phyloP scores from a whole-genome alignment of 352 stramenopile genomes.

The Globisporangium recalcitrans region DNA sequence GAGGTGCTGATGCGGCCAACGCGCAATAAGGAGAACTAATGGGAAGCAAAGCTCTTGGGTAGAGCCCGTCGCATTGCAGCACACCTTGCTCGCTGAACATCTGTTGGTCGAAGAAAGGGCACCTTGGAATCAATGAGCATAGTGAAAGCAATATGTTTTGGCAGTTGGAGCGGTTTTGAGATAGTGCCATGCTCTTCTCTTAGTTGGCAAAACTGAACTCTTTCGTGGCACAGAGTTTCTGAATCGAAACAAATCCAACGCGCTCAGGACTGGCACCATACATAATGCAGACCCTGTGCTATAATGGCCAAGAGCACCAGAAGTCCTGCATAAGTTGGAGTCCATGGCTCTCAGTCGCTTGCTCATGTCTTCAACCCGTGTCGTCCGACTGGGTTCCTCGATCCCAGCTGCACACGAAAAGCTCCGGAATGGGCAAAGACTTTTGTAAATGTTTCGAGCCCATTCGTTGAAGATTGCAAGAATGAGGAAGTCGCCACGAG shows the following conservation, averaged over 20 bases:
- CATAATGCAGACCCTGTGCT: too few species aligned
- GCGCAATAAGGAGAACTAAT: background rate
- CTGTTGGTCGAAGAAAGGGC: background rate
- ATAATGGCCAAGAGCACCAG: too few species aligned
- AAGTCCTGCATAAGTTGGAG: too few species aligned
- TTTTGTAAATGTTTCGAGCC: too few species aligned
- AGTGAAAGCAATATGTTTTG: background rate
- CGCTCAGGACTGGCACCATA: too few species aligned
- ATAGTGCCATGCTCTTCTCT: background rate
- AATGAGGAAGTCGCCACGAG: too few species aligned
- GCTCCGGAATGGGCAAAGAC: background rate
- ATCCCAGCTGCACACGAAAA: background rate
- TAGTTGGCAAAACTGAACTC: background rate
- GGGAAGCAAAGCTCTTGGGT: background rate
- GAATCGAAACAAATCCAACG: background rate
- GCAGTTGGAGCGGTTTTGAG: background rate
- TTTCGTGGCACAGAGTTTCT: background rate
- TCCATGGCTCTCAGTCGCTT: too few species aligned
- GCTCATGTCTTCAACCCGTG: too few species aligned
- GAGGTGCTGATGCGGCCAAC: background rate
- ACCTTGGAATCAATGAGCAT: background rate
- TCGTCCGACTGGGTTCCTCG: background rate
- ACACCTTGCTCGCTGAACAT: background rate
- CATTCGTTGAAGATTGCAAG: background rate
- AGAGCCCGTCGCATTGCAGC: background rate